Conservation (phyloP, 371 early-diverging fungal species). For the Rhizopus microsporus region DNA sequence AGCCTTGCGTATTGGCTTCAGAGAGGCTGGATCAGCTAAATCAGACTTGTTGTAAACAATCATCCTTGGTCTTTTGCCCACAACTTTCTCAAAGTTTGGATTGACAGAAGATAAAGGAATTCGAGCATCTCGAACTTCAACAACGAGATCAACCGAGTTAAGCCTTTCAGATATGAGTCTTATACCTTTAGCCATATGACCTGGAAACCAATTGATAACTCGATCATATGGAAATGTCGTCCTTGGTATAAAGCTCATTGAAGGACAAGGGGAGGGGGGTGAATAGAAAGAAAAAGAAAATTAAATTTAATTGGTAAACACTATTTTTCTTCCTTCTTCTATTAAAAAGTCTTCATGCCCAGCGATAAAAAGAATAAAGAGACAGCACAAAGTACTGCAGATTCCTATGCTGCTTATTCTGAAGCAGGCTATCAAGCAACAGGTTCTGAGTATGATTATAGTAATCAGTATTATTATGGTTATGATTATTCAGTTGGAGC, state of each 20-base stretch:
- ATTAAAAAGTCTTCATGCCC: background rate
- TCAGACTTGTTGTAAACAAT: conserved; percentile 94
- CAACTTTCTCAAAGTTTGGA: conserved; percentile 76
- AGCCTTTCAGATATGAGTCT: conserved; percentile 72
- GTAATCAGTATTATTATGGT: conserved; percentile 29
- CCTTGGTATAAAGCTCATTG: conserved; percentile 36
- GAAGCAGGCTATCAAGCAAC: background rate
- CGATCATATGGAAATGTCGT: conserved; percentile 61
- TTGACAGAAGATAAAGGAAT: conserved; percentile 92
- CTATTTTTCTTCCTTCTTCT: background rate
- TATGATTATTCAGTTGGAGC: conserved; percentile 33
- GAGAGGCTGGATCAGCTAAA: conserved; percentile 68
- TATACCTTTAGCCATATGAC: conserved; percentile 91
- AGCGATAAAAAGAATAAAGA: conserved; percentile 1
- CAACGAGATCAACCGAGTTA: conserved; percentile 79
- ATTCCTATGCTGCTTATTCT: background rate
- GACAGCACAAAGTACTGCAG: background rate
- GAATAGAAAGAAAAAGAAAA: conserved; percentile 2
- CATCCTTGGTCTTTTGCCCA: conserved; percentile 67
- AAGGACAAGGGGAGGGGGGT: background rate
- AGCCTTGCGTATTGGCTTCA: conserved; percentile 48
- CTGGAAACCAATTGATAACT: conserved; percentile 93
- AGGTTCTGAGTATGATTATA: conserved; percentile 15
- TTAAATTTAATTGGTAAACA: background rate
- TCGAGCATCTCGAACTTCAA: conserved; percentile 94